Evolutionary conservation across 140 eudicot species (phyloP).

Genomic region (Oenanthe javanica): DNA sequence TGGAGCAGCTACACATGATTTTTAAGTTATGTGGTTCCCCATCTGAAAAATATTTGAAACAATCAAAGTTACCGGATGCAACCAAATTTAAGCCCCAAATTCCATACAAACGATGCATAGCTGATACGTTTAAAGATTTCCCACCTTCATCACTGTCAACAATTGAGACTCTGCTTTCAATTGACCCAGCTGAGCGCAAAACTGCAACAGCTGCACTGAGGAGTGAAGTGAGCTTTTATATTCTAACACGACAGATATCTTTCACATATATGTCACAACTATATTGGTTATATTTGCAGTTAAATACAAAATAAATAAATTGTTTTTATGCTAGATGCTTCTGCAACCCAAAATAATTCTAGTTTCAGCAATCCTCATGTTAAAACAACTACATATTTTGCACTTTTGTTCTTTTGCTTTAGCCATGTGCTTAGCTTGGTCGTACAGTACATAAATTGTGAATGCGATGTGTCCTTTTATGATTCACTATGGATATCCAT

Average conservation of each 20-base stretch:
- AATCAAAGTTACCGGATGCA: slow-evolving; percentile 68
- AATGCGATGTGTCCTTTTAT: not conserved
- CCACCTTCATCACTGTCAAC: slow-evolving; percentile 47
- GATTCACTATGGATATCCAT: not conserved
- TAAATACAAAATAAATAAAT: not conserved
- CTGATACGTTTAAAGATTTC: slow-evolving; percentile 59
- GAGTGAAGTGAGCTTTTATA: slow-evolving; percentile 43
- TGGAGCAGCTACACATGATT: slow-evolving; percentile 75
- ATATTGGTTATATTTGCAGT: slow-evolving; percentile 1
- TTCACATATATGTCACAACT: not conserved
- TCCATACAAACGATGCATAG: slow-evolving; percentile 56
- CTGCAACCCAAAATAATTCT: not conserved
- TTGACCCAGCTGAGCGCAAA: slow-evolving; percentile 62
- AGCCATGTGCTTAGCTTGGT: not conserved
- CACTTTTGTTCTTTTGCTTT: not conserved
- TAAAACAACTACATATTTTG: not conserved
- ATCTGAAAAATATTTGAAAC: slow-evolving; percentile 68
- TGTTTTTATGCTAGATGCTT: not conserved
- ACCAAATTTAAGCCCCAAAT: slow-evolving; percentile 64
- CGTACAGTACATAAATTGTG: not conserved
- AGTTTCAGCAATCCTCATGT: not conserved
- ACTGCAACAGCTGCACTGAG: slow-evolving; percentile 59
- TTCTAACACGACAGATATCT: slow-evolving; percentile 5
- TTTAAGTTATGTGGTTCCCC: slow-evolving; percentile 81
- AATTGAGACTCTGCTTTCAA: slow-evolving; percentile 59